A percentile compares a stretch with the other conserved stretches of the same genome.
phyloP scores from a whole-genome alignment of 2,329 filamentous ascomycete species.

The Aspergillus luchuensis region DNA sequence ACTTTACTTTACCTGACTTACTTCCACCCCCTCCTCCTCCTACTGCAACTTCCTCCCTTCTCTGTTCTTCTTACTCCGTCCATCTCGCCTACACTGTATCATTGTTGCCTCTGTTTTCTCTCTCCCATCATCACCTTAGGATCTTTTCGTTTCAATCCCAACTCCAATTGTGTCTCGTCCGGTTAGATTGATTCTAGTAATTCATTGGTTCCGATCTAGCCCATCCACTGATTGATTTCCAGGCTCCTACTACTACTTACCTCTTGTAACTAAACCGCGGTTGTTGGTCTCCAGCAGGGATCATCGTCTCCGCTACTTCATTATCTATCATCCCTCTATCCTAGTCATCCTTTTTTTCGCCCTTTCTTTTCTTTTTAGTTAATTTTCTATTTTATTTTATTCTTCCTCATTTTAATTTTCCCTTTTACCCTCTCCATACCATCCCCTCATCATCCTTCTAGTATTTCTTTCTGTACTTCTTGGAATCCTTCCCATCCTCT shows the following conservation, averaged over 20 bases:
- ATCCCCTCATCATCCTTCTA: slow-evolving; percentile 6
- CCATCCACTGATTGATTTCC: background rate
- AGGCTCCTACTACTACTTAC: background rate
- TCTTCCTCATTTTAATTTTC: background rate
- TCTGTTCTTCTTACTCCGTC: slow-evolving; percentile 16
- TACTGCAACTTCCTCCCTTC: slow-evolving; percentile 8
- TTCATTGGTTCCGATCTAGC: background rate
- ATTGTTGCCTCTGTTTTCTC: background rate
- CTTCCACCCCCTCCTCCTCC: slow-evolving; percentile 14
- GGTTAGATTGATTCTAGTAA: background rate
- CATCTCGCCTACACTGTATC: background rate
- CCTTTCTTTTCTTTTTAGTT: slow-evolving; percentile 3
- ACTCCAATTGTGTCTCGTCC: slow-evolving; percentile 1
- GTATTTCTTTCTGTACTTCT: background rate
- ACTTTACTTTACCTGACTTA: background rate
- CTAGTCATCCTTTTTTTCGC: slow-evolving; percentile 1
- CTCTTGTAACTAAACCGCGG: slow-evolving; percentile 14
- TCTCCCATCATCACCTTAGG: background rate
- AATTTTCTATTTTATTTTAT: slow-evolving; percentile 3
- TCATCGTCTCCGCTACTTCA: slow-evolving; percentile 19
- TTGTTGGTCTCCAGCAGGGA: slow-evolving; percentile 20
- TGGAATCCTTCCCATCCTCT: background rate
- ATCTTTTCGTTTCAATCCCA: background rate
- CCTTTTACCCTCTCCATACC: slow-evolving; percentile 5
- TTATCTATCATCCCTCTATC: slow-evolving; percentile 11